Evolutionary conservation across 805 yeast species (phyloP), one percentile per base, ranked within the genome.

Genomic region (Candida cerambycidarum): DNA sequence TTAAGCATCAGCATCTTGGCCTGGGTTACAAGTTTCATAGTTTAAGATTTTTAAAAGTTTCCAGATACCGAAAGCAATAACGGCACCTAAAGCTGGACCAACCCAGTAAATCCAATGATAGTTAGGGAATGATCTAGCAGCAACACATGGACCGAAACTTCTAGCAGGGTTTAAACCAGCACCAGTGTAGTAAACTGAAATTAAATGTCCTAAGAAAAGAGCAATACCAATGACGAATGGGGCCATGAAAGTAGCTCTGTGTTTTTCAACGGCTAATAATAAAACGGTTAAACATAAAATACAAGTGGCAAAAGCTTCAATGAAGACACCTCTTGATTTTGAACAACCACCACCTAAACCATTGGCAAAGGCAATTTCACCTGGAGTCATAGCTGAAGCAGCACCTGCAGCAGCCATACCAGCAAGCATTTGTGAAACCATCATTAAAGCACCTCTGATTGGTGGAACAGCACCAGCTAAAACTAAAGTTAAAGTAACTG

Each of bases 81-180:
- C 47, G 9, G 90, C 68, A 51, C 95, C 96, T 45, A 85, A 58
- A 42, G 82, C 55, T 47, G 96, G 96, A 42, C 96, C 96, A 44
- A 88, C 80, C 93, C 95, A 87, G 76, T 88, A 88, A 52, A 89
- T 87, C 95, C 95, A 88, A 75, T 82, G 89, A 70, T 88, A 88
- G 57, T 57, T 62, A 27, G 96, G 95, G 82, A 89, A 89, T 16
- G 78, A 71, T 44, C 63, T 71, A 42, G 78, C 76, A 46, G 89
- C 95, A 47, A 87, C 71, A 61, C 82, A 77, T 41, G 96, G 95
- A 58, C 96, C 96, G 44, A 88, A 77, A 25, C 87, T 71, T 74
- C 96, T 81, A 35, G 96, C 96, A 44, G 96, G 96, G 76, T 88
- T 88, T 58, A 87, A 73, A 61, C 96, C 96, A 30, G 95, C 95